Evolutionary conservation across 345 rosid species (phyloP), one percentile per base, ranked within the genome.

Genomic region (Psidium friedrichsthalianum): DNA sequence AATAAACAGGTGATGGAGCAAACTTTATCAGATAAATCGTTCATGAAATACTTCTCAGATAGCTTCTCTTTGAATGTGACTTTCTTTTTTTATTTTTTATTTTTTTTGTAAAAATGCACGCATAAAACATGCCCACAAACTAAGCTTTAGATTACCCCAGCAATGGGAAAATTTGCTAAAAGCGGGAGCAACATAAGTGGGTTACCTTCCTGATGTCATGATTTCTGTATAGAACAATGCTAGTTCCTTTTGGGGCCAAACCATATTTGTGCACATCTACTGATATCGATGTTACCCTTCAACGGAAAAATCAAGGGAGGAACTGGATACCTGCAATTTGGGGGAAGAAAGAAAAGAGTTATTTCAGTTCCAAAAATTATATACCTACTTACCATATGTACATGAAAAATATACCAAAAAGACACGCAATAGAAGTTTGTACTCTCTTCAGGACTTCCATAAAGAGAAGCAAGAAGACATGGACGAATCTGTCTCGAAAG

Each of bases 211-310:
- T 94, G 86, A 97, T 93, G 82, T 96, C 99, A 86, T 94, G 99
- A 90, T 97, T 93, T 90, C 95, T 93, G 93, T 97, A 97, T 64
- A 97, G 91, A 87, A 95, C 98, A 82, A 93, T 86, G 87, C 99
- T 97, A 49, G 99, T 97, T 87, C 98, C 99, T 91, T 96, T 95
- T 44, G 98, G 99, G 85, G 98, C 99, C 90, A 97, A 87, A 40
- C 99, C 99, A 90, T 96, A 97, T 86, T 95, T 96, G 91, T 95
- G 99, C 84, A 96, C 98, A 87, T 97, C 99, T 55, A 90, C 94
- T 12, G 98, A 97, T 74, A 96, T 89, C 56, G 98, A 97, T 84
- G 98, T 97, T 56, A 96, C 98, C 86, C 98, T 89, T 85, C 90
- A 84, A 97, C 95, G 82, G 94, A 83, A 88, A 97, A 97, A 91